These are phyloP conservation scores for Linnemannia hyalina DNA, from an alignment of 192 early-diverging fungal species.

Conservation along the genomic window DNA sequence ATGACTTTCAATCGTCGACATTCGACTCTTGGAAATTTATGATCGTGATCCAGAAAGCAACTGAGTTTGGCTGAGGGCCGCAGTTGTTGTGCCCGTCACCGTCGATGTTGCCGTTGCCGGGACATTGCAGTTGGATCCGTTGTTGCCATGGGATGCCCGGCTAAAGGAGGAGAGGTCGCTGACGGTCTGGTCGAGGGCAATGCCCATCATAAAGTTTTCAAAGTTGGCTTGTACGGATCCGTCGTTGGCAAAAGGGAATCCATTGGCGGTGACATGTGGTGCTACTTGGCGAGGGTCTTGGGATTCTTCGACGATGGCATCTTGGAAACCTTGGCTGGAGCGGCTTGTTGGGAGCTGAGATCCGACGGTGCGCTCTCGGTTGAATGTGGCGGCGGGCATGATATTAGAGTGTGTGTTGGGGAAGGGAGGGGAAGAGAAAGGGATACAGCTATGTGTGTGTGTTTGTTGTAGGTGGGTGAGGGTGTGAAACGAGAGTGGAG, in stretches of 20 bases:
- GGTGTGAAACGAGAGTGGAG: neutral
- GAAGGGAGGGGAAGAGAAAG: neutral
- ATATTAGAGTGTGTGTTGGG: neutral
- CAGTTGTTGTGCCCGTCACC: neutral
- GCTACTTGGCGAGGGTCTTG: constrained; percentile 5
- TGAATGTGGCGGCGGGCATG: constrained; percentile 43
- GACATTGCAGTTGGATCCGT: neutral
- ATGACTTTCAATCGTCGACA: neutral
- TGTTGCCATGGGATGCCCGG: constrained; percentile 18
- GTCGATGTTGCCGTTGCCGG: neutral
- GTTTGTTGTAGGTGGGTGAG: neutral
- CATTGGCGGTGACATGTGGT: neutral
- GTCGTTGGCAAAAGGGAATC: neutral
- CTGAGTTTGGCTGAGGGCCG: constrained; percentile 34
- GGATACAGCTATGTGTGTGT: neutral
- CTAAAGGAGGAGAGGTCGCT: constrained; percentile 20
- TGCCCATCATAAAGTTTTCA: constrained; percentile 33
- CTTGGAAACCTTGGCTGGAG: constrained; percentile 17
- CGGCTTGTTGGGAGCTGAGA: constrained; percentile 14
- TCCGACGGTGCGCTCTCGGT: constrained; percentile 22
- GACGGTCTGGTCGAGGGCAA: constrained; percentile 31
- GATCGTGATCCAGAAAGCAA: constrained; percentile 47
- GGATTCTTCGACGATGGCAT: neutral
- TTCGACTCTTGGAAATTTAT: neutral
- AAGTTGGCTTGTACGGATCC: constrained; percentile 9